Evolutionary conservation across 805 yeast genomes (phyloP), one percentile per base, ranked within the genome.

Genomic region (Cyberlindnera euphorbiae): DNA sequence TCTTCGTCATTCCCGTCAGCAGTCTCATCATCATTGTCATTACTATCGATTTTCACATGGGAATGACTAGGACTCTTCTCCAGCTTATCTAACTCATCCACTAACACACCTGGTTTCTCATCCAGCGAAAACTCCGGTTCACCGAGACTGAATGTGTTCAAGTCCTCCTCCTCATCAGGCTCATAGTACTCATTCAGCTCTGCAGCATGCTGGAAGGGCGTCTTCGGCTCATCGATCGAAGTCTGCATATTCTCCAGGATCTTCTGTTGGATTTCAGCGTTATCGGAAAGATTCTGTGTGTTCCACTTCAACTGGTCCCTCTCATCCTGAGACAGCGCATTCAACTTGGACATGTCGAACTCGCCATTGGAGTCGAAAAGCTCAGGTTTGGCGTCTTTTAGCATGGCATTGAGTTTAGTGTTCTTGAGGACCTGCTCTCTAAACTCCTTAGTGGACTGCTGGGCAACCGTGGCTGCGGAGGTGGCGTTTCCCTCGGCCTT

Each of bases 201-300:
- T 18, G 85, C 82, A 1, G 95, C 94, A 9, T 93, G 94, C 55
- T 85, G 94, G 52, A 82, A 89, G 5, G 97, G 97, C 1, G 97
- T 89, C 66, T 89, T 89, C 16, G 97, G 97, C 58, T 89, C 97
- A 53, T 86, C 95, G 29, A 89, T 86, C 50, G 79, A 79, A 19
- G 85, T 41, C 39, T 56, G 59, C 29, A 66, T 57, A 39, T 66
- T 67, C 33, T 63, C 66, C 28, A 56, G 57, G 27, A 54, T 54
- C 48, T 82, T 85, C 55, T 76, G 83, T 54, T 88, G 95, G 4
- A 85, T 72, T n/a, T 73, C 57, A 33, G 71, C 73, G 39, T 69
- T 69, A 34, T 72, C 74, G 34, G 71, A 74, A 36, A 89, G 59
- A 52, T 89, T 89, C 43, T 79, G 66, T 47, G 84, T 89, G 55